Evolutionary conservation across 495 filamentous ascomycete genomes (phyloP).

Genomic region (Apiosordaria backusii): DNA sequence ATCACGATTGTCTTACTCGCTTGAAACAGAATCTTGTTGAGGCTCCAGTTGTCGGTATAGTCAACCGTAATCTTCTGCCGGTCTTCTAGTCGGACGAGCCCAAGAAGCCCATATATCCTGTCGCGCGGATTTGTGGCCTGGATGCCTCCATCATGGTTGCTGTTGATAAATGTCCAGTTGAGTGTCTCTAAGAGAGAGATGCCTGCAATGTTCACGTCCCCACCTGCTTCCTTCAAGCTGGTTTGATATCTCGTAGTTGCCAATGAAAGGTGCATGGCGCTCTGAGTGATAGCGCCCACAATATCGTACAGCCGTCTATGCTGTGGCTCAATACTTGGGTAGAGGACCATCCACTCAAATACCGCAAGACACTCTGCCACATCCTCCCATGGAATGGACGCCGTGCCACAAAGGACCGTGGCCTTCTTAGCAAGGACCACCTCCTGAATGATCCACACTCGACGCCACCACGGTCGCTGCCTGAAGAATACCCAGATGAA

Average conservation of each 20-base stretch:
- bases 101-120: conserved; percentile 25
- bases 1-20: conserved; percentile 48
- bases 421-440: background rate
- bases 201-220: background rate
- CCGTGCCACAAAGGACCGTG: background rate
- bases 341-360: conserved; percentile 17
- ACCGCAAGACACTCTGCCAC: conserved; percentile 7
- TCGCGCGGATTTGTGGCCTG: conserved; percentile 22
- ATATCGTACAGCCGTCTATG: conserved; percentile 12
- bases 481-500: background rate
- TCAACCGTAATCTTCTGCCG: conserved; percentile 16
- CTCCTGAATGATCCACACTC: conserved; percentile 2
- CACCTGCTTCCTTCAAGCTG: background rate
- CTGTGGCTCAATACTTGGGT: too few relatives aligned
- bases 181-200: conserved; percentile 14
- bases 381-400: conserved; percentile 13
- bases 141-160: background rate
- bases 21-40: conserved; percentile 54
- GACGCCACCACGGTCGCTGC: background rate
- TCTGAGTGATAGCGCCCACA: conserved; percentile 9
- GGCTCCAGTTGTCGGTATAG: conserved; percentile 15
- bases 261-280: conserved; percentile 8
- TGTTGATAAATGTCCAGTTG: background rate
- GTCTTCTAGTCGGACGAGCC: conserved; percentile 17
- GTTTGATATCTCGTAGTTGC: background rate